These are phyloP conservation scores for Penicillium sclerotigenum DNA, from an alignment of 2,329 filamentous ascomycete species.

Conservation along the genomic window DNA sequence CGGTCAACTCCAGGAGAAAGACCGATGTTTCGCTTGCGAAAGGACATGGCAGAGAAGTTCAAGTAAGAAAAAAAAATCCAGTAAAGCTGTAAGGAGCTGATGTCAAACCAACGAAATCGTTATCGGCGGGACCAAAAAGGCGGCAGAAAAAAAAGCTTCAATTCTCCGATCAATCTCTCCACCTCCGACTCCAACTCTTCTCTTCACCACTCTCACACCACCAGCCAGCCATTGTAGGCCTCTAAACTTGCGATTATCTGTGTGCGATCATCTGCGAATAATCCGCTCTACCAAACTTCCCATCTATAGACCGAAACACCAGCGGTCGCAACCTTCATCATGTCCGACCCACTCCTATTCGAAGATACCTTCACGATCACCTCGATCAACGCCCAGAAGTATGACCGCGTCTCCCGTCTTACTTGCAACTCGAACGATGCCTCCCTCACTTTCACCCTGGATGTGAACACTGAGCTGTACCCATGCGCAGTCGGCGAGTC, in stretches of 20 bases:
- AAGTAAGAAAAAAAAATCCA: background rate
- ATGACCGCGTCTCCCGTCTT: slow-evolving; percentile 90
- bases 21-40: slow-evolving; percentile 64
- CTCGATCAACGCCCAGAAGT: slow-evolving; percentile 76
- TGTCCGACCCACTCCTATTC: slow-evolving; percentile 87
- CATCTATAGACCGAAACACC: background rate
- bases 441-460: slow-evolving; percentile 74
- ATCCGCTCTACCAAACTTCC: background rate
- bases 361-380: slow-evolving; percentile 88
- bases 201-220: slow-evolving; percentile 6
- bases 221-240: background rate
- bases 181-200: slow-evolving; percentile 15
- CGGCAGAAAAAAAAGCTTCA: slow-evolving; percentile 31
- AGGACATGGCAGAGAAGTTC: slow-evolving; percentile 53
- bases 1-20: slow-evolving; percentile 45
- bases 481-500: slow-evolving; percentile 70
- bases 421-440: slow-evolving; percentile 71
- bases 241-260: background rate
- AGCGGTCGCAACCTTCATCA: slow-evolving; percentile 45
- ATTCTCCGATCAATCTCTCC: slow-evolving; percentile 19
- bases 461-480: slow-evolving; percentile 93
- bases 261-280: background rate
- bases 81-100: background rate
- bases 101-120: slow-evolving; percentile 15
- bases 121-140: slow-evolving; percentile 27